phyloP scores from a whole-genome alignment of 192 early-diverging fungal species.

The Podila minutissima region DNA sequence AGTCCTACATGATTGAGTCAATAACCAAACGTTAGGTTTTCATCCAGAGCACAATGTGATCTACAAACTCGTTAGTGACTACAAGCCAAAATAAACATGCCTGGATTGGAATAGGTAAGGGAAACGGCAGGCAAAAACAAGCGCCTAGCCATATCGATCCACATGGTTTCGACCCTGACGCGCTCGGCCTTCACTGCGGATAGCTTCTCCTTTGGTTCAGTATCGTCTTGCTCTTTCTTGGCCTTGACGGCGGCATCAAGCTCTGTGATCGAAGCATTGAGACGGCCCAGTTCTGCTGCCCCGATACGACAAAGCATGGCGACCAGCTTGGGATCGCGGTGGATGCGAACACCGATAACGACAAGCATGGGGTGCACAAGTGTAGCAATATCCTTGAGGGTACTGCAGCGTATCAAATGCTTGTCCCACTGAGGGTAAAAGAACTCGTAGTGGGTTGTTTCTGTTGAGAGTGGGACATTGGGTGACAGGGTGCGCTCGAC shows the following conservation, averaged over 20 bases:
- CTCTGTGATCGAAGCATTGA: conserved; percentile 5
- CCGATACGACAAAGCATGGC: conserved; percentile 41
- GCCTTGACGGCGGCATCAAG: conserved; percentile 1
- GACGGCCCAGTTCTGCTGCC: conserved; percentile 12
- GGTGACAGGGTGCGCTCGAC: conserved; percentile 15
- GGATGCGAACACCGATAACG: conserved; percentile 55
- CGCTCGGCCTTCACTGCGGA: not conserved
- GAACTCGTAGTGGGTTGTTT: conserved; percentile 55
- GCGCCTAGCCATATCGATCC: conserved; percentile 53
- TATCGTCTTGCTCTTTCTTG: not conserved
- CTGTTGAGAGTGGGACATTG: conserved; percentile 18
- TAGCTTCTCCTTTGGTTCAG: not conserved
- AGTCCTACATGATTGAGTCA: conserved; percentile 8
- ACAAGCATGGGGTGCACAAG: conserved; percentile 50
- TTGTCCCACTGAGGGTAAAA: conserved; percentile 72
- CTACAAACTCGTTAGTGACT: too few relatives aligned
- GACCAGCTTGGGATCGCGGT: conserved; percentile 37
- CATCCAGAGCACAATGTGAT: not conserved
- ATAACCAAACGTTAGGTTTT: too few relatives aligned
- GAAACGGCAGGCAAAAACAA: conserved; percentile 77
- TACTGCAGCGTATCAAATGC: conserved; percentile 45
- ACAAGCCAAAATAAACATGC: conserved; percentile 21
- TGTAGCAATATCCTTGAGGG: conserved; percentile 32
- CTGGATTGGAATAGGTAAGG: conserved; percentile 70
- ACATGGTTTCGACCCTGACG: conserved; percentile 6